Evolutionary conservation across 106 monocot genomes (phyloP), one percentile per base, ranked within the genome.

Genomic region (Phalaenopsis equestris): DNA sequence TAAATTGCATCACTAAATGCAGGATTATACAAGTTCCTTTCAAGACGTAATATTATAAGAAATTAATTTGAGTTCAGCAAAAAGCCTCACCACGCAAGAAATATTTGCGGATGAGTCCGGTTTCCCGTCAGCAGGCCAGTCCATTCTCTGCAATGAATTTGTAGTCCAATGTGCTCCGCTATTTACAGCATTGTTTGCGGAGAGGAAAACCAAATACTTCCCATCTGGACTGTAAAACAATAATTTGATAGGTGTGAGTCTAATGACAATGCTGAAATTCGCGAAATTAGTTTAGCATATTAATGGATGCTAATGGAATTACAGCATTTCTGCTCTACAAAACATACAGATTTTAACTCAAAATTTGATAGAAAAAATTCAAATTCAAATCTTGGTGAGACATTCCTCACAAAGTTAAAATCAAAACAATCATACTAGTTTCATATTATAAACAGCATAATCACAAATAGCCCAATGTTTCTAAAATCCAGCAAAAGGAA

Each of bases 91-190:
- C 90, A 99, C 94, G 85, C 95, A 89, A 75, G 48, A 30, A 55
- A 99, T 82, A 78, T 70, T 83, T 23, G 74, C 47, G 30, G 78
- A 83, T 68, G 83, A 56, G 41, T 76, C 39, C 70, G 90, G 88
- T 64, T 81, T 87, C 12, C 86, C 85, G 72, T 85, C 84, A 76
- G 61, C 77, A 72, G 85, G 88, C 98, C 98, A 99, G 77, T 95
- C 87, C 48, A 99, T 90, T 82, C 83, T 94, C 78, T 95, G 90
- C 87, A 99, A 89, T 78, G 98, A 99, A 88, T 84, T 78, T 77
- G 98, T 95, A 38, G 98, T 91, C 76, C 49, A 86, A 86, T 99
- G 98, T 64, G 88, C 94, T 77, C 98, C 98, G 88, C 86, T 93
- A 82, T 95, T 94, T 73, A 99, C 94, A 81, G 98, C 85, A 86